Evolutionary conservation across 1,139 yeast species (phyloP).

Genomic region (Taphrina populina): DNA sequence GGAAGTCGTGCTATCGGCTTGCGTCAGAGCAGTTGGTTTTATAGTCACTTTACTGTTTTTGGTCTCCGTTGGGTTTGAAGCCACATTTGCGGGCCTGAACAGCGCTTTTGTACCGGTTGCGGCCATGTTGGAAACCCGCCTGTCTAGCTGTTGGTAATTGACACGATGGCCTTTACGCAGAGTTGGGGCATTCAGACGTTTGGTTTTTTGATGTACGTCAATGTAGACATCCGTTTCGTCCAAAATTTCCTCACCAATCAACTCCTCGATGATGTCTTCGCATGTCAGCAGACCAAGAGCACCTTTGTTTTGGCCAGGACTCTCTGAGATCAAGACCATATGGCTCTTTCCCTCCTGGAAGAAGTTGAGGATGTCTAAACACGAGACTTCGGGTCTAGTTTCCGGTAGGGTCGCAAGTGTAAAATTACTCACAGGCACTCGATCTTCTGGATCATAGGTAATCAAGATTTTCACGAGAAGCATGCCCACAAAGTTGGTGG

Average conservation of each 20-base stretch:
- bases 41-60: constrained; percentile 26
- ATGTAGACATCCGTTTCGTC: constrained; percentile 96
- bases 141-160: constrained; percentile 22
- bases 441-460: constrained; percentile 95
- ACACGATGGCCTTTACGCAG: constrained; percentile 30
- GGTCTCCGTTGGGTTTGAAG: constrained; percentile 28
- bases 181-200: constrained; percentile 17
- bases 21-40: constrained; percentile 18
- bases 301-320: constrained; percentile 84
- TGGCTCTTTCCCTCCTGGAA: constrained; percentile 98
- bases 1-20: not conserved
- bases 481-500: constrained; percentile 92
- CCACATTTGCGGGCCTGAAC: constrained; percentile 28
- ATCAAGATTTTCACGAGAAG: constrained; percentile 84
- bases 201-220: constrained; percentile 53
- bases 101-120: constrained; percentile 11
- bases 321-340: constrained; percentile 87
- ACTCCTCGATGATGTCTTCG: constrained; percentile 95
- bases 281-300: constrained; percentile 88
- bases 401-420: constrained; percentile 96
- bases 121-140: constrained; percentile 10
- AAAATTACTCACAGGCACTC: constrained; percentile 85
- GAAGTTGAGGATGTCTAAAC: constrained; percentile 87
- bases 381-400: constrained; percentile 86
- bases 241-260: constrained; percentile 95